A percentile compares a stretch with the other conserved stretches of the same genome.
Conservation (phyloP, 352 stramenopile genomes). For the Pythium dissotocum region DNA sequence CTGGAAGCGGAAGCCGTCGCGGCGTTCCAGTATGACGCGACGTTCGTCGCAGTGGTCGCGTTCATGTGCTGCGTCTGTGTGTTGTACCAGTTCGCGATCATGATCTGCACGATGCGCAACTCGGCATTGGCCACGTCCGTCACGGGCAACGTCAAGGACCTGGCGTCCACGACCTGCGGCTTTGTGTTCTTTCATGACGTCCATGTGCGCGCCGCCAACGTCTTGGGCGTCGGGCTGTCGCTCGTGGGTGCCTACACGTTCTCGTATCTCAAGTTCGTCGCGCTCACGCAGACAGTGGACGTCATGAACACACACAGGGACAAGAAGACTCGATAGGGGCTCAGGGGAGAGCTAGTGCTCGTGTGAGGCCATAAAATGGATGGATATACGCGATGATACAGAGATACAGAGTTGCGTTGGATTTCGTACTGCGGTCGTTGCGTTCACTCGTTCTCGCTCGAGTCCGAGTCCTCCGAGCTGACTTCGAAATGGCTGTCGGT, state of each 20-base stretch:
- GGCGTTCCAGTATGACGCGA: slow-evolving; percentile 35
- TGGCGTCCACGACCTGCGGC: slow-evolving; percentile 57
- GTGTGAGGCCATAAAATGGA: not conserved
- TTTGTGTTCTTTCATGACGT: slow-evolving; percentile 67
- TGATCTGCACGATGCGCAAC: slow-evolving; percentile 66
- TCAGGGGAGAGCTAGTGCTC: not conserved
- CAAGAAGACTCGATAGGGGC: not conserved
- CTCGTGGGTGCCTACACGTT: slow-evolving; percentile 73
- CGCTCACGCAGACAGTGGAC: slow-evolving; percentile 29
- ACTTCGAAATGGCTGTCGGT: slow-evolving; percentile 83
- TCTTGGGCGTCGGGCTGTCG: slow-evolving; percentile 59
- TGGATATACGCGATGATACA: not conserved
- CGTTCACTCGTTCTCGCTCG: slow-evolving; percentile 10
- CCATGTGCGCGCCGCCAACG: slow-evolving; percentile 40
- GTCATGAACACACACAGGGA: not conserved
- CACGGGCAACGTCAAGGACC: slow-evolving; percentile 77
- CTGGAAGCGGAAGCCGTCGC: slow-evolving; percentile 47
- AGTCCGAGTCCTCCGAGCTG: slow-evolving; percentile 70
- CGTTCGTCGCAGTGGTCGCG: slow-evolving; percentile 37
- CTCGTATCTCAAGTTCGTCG: slow-evolving; percentile 69
- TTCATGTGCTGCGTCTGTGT: slow-evolving; percentile 71
- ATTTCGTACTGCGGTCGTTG: not conserved
- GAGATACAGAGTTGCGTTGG: not conserved
- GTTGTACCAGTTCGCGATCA: slow-evolving; percentile 74
- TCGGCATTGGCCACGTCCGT: slow-evolving; percentile 74